phyloP scores from a whole-genome alignment of 306 rosid genomes.

The Clitoria ternatea region DNA sequence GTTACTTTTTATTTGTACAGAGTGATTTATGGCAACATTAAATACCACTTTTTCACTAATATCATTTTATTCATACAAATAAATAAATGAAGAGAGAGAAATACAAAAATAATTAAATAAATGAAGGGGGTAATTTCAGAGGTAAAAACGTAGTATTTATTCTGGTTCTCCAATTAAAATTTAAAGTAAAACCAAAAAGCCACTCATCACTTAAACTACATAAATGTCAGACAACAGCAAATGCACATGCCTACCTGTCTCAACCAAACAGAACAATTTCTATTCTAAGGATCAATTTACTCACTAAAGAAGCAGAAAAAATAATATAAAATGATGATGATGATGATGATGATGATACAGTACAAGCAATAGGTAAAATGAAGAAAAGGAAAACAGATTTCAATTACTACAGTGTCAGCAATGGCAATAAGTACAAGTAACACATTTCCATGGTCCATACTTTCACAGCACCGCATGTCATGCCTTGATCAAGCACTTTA shows the following conservation, averaged over 20 bases:
- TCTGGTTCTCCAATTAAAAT: neutral
- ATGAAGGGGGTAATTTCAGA: too few species aligned
- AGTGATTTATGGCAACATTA: too few species aligned
- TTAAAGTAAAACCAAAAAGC: neutral
- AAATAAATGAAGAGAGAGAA: too few species aligned
- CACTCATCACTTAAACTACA: neutral
- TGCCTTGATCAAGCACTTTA: constrained; percentile 44
- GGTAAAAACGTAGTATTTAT: neutral
- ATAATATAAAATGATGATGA: too few species aligned
- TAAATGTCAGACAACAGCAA: neutral
- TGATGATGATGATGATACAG: too few species aligned
- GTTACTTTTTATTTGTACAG: too few species aligned
- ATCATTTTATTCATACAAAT: too few species aligned
- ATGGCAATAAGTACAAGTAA: constrained; percentile 23
- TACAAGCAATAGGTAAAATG: neutral
- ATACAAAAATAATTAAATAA: too few species aligned
- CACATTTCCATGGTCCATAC: constrained; percentile 26
- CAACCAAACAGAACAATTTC: neutral
- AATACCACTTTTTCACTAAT: too few species aligned
- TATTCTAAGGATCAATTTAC: neutral
- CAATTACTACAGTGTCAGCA: constrained; percentile 18
- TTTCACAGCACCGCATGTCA: constrained; percentile 49
- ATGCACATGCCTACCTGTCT: neutral
- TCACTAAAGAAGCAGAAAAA: neutral
- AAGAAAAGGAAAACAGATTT: neutral